These are phyloP conservation scores for Aeschynomene evenia DNA, from an alignment of 306 rosid species.

Conservation along the genomic window DNA sequence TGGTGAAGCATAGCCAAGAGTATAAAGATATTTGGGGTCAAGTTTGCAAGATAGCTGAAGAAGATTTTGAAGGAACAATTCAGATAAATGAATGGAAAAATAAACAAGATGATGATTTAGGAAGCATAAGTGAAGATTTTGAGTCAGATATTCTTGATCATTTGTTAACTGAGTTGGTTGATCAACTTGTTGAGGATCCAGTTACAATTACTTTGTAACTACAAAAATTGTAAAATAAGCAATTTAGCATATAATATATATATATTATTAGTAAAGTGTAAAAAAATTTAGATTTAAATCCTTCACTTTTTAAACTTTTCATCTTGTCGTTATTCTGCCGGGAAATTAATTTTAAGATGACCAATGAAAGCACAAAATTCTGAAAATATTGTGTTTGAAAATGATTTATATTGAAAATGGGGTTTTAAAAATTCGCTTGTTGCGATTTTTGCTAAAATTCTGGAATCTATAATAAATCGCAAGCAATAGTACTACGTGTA, in stretches of 20 bases:
- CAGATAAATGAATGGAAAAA: slow-evolving; percentile 37
- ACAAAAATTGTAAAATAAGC: slow-evolving; percentile 10
- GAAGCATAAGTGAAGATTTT: slow-evolving; percentile 46
- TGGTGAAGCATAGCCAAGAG: not conserved
- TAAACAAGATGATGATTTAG: slow-evolving; percentile 40
- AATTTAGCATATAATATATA: slow-evolving; percentile 12
- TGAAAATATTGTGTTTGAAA: too few species aligned
- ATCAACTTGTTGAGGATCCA: slow-evolving; percentile 37
- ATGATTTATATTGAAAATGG: too few species aligned
- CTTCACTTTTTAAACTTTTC: too few species aligned
- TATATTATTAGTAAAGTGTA: slow-evolving; percentile 23
- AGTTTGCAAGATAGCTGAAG: slow-evolving; percentile 45
- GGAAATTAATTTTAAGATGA: too few species aligned
- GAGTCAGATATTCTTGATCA: slow-evolving; percentile 51
- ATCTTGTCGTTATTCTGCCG: too few species aligned
- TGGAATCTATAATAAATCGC: too few species aligned
- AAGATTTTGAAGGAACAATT: slow-evolving; percentile 45
- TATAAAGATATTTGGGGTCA: slow-evolving; percentile 35
- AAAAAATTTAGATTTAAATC: slow-evolving; percentile 6
- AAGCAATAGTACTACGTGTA: too few species aligned
- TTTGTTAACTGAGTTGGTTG: slow-evolving; percentile 54
- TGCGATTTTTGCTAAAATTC: too few species aligned
- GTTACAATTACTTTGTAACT: slow-evolving; percentile 11
- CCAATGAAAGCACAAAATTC: too few species aligned
- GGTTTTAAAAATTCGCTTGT: too few species aligned